phyloP scores from a whole-genome alignment of 2,329 filamentous ascomycete genomes.

The Dactylonectria macrodidyma region DNA sequence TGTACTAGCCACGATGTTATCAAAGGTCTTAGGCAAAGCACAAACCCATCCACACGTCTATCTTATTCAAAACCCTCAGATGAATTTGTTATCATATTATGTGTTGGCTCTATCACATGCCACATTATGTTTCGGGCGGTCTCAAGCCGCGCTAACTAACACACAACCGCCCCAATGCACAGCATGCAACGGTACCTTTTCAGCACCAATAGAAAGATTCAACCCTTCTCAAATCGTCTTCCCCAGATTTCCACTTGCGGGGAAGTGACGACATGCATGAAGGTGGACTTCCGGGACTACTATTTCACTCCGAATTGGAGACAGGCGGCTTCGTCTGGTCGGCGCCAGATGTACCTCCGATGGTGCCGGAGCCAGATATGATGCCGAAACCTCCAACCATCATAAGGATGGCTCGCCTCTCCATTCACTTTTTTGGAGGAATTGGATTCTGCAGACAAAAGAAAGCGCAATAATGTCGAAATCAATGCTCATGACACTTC shows the following conservation, averaged over 20 bases:
- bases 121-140: no score
- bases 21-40: no score
- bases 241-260: conserved; percentile 7
- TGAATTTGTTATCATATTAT: no score
- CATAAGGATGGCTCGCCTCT: conserved; percentile 12
- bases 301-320: conserved; percentile 19
- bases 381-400: conserved; percentile 15
- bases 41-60: no score
- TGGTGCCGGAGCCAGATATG: conserved; percentile 17
- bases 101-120: no score
- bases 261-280: conserved; percentile 6
- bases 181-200: background rate
- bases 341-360: conserved; percentile 24
- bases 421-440: background rate
- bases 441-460: background rate
- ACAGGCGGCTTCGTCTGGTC: background rate
- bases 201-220: background rate
- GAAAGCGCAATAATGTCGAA: conserved; percentile 17
- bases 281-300: conserved; percentile 5
- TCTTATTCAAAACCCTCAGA: no score
- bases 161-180: background rate
- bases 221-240: background rate
- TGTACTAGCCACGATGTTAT: no score
- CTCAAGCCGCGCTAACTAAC: no score
- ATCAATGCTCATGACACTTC: conserved; percentile 26